Conservation (phyloP, 257 asterid genomes). For the Solanum megistacrolobum region DNA sequence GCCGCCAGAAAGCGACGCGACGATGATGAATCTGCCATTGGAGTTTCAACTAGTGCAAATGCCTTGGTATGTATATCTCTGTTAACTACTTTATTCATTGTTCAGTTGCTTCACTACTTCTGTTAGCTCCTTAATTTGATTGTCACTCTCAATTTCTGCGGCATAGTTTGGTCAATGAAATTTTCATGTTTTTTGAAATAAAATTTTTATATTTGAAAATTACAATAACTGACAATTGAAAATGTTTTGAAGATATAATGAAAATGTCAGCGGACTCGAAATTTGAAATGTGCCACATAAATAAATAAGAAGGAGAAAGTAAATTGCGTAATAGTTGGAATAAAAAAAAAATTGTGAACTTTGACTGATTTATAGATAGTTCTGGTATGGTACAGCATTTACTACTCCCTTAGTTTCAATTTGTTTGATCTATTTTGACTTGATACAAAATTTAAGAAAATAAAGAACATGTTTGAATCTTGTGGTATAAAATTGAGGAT, state of each 20-base stretch:
- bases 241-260: background rate
- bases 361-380: background rate
- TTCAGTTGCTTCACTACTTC: background rate
- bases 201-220: no score
- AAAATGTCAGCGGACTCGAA: no score
- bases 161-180: background rate
- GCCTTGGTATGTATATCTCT: slow-evolving; percentile 3
- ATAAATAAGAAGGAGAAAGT: background rate
- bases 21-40: slow-evolving; percentile 20
- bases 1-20: slow-evolving; percentile 16
- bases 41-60: slow-evolving; percentile 27
- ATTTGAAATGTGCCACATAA: background rate
- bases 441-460: background rate
- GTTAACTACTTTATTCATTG: background rate
- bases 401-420: background rate
- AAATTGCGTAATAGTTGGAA: background rate
- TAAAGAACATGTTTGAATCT: background rate
- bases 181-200: no score
- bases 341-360: background rate
- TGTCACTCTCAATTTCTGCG: no score
- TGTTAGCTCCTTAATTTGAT: background rate
- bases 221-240: no score
- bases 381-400: background rate
- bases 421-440: background rate
- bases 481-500: background rate